phyloP scores from a whole-genome alignment of 176 grass and related monocot genomes.

The Ensete ventricosum region DNA sequence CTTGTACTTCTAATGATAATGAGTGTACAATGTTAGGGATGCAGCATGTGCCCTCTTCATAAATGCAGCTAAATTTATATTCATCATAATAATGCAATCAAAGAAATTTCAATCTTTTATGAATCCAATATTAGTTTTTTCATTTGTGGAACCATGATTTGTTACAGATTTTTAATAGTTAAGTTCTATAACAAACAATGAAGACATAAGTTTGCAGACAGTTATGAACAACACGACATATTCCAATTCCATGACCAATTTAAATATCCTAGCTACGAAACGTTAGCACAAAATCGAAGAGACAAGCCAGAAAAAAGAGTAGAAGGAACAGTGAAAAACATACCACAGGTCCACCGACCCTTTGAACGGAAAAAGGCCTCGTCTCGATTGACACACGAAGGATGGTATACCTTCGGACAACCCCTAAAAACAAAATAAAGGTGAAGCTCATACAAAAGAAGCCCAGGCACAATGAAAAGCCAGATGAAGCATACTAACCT shows the following conservation, averaged over 20 bases:
- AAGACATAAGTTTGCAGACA: no score
- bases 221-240: no score
- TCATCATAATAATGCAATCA: no score
- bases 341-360: constrained; percentile 98
- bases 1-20: no score
- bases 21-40: no score
- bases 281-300: background rate
- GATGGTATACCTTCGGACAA: constrained; percentile 89
- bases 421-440: constrained; percentile 31
- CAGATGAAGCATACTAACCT: constrained; percentile 42
- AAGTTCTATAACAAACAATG: no score
- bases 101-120: no score
- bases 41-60: no score
- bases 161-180: no score
- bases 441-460: constrained; percentile 14
- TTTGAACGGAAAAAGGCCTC: constrained; percentile 89
- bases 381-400: constrained; percentile 83
- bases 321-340: background rate
- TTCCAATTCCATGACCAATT: background rate
- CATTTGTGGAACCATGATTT: no score
- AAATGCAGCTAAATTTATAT: no score
- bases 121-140: no score
- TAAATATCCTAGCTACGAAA: background rate
- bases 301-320: background rate
- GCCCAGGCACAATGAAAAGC: constrained; percentile 12